Base-by-base conservation (phyloP, 345 rosid genomes). In the Jatropha curcas region DNA sequence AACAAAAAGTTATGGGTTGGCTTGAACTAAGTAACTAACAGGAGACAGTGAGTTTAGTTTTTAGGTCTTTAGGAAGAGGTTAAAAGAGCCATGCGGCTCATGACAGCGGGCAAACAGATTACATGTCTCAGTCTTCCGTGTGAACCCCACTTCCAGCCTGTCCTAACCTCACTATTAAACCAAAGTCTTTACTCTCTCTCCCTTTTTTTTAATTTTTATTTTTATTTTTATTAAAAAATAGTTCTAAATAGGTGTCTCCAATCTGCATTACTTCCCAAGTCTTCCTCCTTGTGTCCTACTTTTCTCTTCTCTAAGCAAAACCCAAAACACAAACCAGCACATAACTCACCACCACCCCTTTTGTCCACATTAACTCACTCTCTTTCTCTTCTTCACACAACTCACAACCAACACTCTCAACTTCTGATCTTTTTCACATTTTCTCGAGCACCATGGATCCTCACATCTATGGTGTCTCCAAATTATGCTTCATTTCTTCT, bases 141-240 rank as follows among this genome's bases (percentile, higher is more conserved):
- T 74, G 71, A 87, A 14, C 83, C 88, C 88, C 76, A 70, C 77
- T 0, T 50, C 87, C 89, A 84, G 87, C 57, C 92, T 86, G 89
- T 82, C 79, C 60, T 11, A 64, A 20, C 68, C 56, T 22, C 5
- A 2, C 56, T 6, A 12, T 0, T 35, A 1, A 4, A 10, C 1
- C 3, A 11, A 50, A 7, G 25, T 0, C 5, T 4, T 35, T 14
- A 9, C 4, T 24, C 28, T 46, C 13, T 56, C 58, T 57, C 24
- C 67, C 22, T 58, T 51, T 64, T 68, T 12, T 55, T 22, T 17
- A 14, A 5, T 45, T 45, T 9, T 48, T 50, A 8, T 63, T 22
- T 39, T 24, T 22, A 24, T 0, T 59, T 0, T 10, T 43, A 45
- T 13, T 11, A 64, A 41, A 64, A 64, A 39, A 37, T 1, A n/a